A percentile compares a stretch with the other conserved stretches of the same genome.
phyloP scores from a whole-genome alignment of 139 green algal genomes.

The Chlorella sp. region DNA sequence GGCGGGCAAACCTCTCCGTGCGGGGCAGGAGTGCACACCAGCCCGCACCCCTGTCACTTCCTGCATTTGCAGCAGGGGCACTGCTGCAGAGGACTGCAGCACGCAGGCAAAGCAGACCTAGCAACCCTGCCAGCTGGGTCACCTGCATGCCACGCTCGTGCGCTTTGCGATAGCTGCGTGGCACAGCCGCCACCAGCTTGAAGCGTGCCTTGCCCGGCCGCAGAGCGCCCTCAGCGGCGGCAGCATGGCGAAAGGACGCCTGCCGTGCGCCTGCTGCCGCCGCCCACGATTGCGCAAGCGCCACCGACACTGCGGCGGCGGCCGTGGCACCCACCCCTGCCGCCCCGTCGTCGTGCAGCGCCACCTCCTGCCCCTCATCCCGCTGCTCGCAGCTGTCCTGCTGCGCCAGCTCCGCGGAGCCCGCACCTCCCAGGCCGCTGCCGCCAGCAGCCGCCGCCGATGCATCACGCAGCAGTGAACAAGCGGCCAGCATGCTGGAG shows the following conservation, averaged over 20 bases:
- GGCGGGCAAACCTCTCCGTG: no score
- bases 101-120: not conserved
- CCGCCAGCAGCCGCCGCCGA: not conserved
- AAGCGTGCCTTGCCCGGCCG: conserved; percentile 58
- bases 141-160: not conserved
- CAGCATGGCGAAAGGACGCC: not conserved
- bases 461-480: conserved; percentile 19
- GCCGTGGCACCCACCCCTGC: conserved; percentile 66
- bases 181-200: conserved; percentile 70
- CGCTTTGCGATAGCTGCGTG: conserved; percentile 22
- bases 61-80: no score
- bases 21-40: no score
- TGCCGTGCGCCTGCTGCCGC: conserved; percentile 32
- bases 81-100: not conserved
- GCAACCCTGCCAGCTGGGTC: not conserved
- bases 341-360: conserved; percentile 62
- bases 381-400: not conserved
- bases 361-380: conserved; percentile 33
- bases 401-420: no score
- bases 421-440: not conserved
- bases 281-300: conserved; percentile 65
- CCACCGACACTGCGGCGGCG: conserved; percentile 69
- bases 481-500: conserved; percentile 17
- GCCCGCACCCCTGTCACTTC: no score
- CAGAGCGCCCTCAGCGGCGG: not conserved